These are phyloP conservation scores for Hirsutella minnesotensis DNA, from an alignment of 2,329 filamentous ascomycete genomes.

Conservation along the genomic window DNA sequence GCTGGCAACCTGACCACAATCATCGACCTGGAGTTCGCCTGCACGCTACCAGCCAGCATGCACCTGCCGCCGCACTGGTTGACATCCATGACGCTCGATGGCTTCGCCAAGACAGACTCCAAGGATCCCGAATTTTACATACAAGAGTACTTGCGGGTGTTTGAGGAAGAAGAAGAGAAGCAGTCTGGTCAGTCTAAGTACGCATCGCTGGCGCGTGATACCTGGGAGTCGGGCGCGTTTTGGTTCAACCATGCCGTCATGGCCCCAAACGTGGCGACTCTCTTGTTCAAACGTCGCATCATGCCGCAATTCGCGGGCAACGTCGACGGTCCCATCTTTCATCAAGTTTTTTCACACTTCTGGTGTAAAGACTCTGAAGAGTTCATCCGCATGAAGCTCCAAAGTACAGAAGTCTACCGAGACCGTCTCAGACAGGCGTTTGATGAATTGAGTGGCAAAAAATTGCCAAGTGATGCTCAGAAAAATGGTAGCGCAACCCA, in stretches of 20 bases:
- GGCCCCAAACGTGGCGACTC: not conserved
- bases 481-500: no score
- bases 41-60: constrained; percentile 12
- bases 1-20: constrained; percentile 17
- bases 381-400: not conserved
- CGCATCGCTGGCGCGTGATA: not conserved
- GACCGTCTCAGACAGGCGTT: no score
- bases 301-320: not conserved
- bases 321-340: no score
- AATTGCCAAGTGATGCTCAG: no score
- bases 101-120: not conserved
- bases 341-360: no score
- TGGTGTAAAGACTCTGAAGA: no score
- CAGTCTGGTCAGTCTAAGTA: not conserved
- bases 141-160: constrained; percentile 4
- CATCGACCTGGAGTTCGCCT: constrained; percentile 20
- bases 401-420: not conserved
- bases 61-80: constrained; percentile 16
- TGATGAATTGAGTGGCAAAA: no score
- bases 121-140: constrained; percentile 1
- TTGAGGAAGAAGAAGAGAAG: constrained; percentile 6
- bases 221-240: not conserved
- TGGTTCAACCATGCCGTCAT: not conserved
- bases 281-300: not conserved
- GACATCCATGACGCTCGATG: constrained; percentile 5